Conservation (phyloP, 2,329 filamentous ascomycete species). For the Thielaviopsis musarum region DNA sequence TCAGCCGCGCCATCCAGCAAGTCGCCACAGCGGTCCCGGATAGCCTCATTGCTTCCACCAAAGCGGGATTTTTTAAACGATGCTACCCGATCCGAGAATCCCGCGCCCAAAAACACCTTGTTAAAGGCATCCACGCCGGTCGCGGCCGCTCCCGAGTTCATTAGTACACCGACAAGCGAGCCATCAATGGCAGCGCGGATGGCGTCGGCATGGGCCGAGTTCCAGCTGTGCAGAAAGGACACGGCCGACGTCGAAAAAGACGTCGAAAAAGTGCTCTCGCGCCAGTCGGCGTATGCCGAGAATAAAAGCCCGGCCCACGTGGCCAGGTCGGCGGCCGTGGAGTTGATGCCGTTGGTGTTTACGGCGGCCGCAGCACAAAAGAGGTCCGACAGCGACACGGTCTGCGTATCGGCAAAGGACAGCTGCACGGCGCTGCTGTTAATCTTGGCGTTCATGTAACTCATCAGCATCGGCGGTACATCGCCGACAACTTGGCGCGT, state of each 20-base stretch:
- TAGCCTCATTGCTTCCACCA: not conserved
- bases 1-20: not conserved
- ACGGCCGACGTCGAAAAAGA: conserved; percentile 3
- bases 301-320: conserved; percentile 6
- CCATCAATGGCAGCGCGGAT: conserved; percentile 6
- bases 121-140: not conserved
- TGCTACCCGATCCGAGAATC: not conserved
- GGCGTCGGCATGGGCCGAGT: not conserved
- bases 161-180: conserved; percentile 1
- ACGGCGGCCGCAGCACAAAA: conserved; percentile 1
- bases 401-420: not conserved
- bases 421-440: not conserved
- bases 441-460: not conserved
- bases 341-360: conserved; percentile 1
- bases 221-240: conserved; percentile 3
- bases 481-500: not conserved
- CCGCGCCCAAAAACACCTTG: not conserved
- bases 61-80: conserved; percentile 4
- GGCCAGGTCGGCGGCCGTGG: conserved; percentile 5
- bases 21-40: not conserved
- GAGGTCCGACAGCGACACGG: not conserved
- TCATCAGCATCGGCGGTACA: not conserved
- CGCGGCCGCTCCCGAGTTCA: not conserved
- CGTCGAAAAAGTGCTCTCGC: conserved; percentile 1
- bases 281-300: conserved; percentile 4